Evolutionary conservation across 495 filamentous ascomycete species (phyloP).

Genomic region (Neurospora hispaniola): DNA sequence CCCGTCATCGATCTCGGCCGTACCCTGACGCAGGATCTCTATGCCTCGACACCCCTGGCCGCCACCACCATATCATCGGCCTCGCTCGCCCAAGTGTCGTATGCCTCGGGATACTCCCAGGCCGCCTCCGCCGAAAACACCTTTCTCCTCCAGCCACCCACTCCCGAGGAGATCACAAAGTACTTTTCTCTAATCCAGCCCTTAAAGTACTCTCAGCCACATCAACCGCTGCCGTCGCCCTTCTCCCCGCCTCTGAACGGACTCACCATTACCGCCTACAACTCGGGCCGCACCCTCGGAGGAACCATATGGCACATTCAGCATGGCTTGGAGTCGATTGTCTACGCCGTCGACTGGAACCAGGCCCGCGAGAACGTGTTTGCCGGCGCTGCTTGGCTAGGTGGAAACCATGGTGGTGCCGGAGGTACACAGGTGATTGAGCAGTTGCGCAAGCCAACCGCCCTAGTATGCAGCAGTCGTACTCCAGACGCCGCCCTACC

Average conservation of each 20-base stretch:
- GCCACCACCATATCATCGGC: conserved; percentile 62
- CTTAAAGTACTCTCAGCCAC: conserved; percentile 93
- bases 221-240: conserved; percentile 72
- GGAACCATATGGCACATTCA: conserved; percentile 99
- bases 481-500: conserved; percentile 61
- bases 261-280: conserved; percentile 94
- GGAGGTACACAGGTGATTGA: conserved; percentile 85
- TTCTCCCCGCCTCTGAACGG: conserved; percentile 82
- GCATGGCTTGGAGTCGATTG: conserved; percentile 91
- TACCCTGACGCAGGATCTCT: conserved; percentile 83
- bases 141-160: conserved; percentile 73
- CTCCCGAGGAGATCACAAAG: conserved; percentile 73
- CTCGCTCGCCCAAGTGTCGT: conserved; percentile 59
- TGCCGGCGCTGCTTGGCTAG: conserved; percentile 86
- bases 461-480: conserved; percentile 78
- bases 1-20: conserved; percentile 89
- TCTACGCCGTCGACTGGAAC: conserved; percentile 98
- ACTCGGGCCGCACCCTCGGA: conserved; percentile 88
- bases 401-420: conserved; percentile 54
- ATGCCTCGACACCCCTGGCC: conserved; percentile 78
- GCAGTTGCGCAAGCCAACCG: conserved; percentile 83
- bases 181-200: conserved; percentile 92
- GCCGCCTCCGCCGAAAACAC: conserved; percentile 33
- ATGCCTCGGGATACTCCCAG: conserved; percentile 37
- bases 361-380: conserved; percentile 88